Base-by-base conservation (phyloP, 768 basidiomycete genomes). In the Tephrocybe sp. region DNA sequence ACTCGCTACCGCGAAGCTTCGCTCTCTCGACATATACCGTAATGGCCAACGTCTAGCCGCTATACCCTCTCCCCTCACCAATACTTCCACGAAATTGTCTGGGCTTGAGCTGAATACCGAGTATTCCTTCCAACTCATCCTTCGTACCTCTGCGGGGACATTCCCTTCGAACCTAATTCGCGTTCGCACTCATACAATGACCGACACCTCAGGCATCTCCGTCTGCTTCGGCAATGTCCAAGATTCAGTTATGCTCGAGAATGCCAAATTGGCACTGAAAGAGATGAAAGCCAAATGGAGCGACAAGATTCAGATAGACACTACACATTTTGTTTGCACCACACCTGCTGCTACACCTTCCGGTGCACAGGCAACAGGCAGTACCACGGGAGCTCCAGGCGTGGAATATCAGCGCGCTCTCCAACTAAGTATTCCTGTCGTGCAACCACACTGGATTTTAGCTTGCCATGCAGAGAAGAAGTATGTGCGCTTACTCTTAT, bases 291-390 rank as follows among this genome's bases (percentile, higher is more conserved):
- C 91, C 0, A 87, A 87, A 56, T 94, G 88, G 86, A 90, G 84
- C 60, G 88, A 94, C 56, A 88, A 83, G 61, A 94, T 99, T 33
- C 91, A 94, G 70, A 94, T 98, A 50, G 95, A 99, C 63, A 98
- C 95, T 9, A 97, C 94, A 0, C 95, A 99, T 67, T 99, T 97
- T 57, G 94, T 97, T 34, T 95, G 94, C 63, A 95, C 93, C 15
- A 92, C 89, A 0, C 92, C 94, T 2, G 86, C 84, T 1, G 78
- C 82, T 9, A 84, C 82, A 0, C 79, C 83, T 0, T 58, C 65
- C 9, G 85, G 80, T 25, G 82, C 82, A 9, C 76, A 72, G 49
- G 76, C 76, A 0, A 72, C 76, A 8, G 82, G 84, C 1, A 77
- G 73, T 47, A 63, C 72, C 1, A 69, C 72, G 10, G 69, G 75